Evolutionary conservation across 108 stramenopile genomes (phyloP), one percentile per base, ranked within the genome.

Genomic region (Skeletonema marinoi): DNA sequence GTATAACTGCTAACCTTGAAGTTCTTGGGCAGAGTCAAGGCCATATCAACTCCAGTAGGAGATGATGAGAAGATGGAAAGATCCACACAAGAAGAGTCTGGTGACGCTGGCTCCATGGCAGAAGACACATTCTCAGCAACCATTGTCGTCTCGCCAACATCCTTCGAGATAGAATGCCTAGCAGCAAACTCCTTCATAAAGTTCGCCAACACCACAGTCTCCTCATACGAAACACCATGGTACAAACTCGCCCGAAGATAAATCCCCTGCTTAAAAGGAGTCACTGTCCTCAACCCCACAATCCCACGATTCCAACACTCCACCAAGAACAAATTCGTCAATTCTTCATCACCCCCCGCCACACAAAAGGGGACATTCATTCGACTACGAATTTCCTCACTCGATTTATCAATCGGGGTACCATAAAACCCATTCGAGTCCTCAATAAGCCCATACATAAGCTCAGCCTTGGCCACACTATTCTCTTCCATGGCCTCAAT

Each of bases 291-390:
- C 33, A 85, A 63, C 11, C 84, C 84, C 6, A 85, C 70, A 42
- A 85, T 80, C 17, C 84, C 79, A 21, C 60, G 21, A 19, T 85
- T 68, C 79, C 74, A 85, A 30, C 60, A 76, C 35, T 85, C 63
- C 21, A 85, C 80, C 35, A 85, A 41, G 66, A 85, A 85, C 35
- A 54, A 17, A 17, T 85, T 48, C 30, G 82, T 83, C 41, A 78
- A 60, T 4, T 16, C 77, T 29, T 72, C 71, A 42, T 78, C 77
- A 31, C 68, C 74, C 21, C 65, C 69, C 32, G 68, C 76, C 13
- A 83, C 64, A 31, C 58, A 70, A 32, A 83, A 83, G 5, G 82
- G 82, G 19, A 78, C 77, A 67, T 83, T 83, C 82, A 83, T 83
- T 29, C 82, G 70, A 36, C 68, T 70, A 13, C 77, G 70, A 38